Percentiles rank a stretch among this genome's conserved stretches.
phyloP scores from a whole-genome alignment of 2,329 filamentous ascomycete genomes.

The Thermoascus crustaceus region DNA sequence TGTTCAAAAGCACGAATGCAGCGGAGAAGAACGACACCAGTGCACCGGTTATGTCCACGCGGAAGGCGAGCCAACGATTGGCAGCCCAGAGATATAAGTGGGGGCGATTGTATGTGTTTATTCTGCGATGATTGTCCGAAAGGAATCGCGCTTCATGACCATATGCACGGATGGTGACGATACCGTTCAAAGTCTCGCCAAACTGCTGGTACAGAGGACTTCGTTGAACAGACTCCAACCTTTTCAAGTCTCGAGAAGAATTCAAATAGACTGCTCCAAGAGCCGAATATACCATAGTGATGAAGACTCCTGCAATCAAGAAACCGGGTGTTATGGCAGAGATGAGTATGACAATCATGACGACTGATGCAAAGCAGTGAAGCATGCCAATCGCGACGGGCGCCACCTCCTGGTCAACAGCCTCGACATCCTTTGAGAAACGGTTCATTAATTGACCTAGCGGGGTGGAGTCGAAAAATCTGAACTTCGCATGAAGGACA shows the following conservation, averaged over 20 bases:
- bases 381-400: conserved; percentile 74
- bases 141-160: conserved; percentile 91
- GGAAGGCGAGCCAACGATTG: conserved; percentile 92
- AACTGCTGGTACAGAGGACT: conserved; percentile 98
- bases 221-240: conserved; percentile 85
- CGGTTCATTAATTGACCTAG: conserved; percentile 96
- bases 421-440: conserved; percentile 95
- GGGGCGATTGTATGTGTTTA: conserved; percentile 85
- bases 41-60: conserved; percentile 84
- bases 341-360: conserved; percentile 83
- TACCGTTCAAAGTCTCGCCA: conserved; percentile 86
- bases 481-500: conserved; percentile 84
- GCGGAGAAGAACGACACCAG: conserved; percentile 90
- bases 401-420: conserved; percentile 91
- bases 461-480: conserved; percentile 94
- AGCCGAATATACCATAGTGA: conserved; percentile 70
- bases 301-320: conserved; percentile 76
- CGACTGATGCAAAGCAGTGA: conserved; percentile 58
- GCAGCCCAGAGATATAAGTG: conserved; percentile 96
- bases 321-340: conserved; percentile 84
- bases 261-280: conserved; percentile 83
- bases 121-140: conserved; percentile 75
- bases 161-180: conserved; percentile 95
- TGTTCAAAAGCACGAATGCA: conserved; percentile 76
- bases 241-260: conserved; percentile 90